Conservation (phyloP, 345 rosid genomes). For the Acer campestre region DNA sequence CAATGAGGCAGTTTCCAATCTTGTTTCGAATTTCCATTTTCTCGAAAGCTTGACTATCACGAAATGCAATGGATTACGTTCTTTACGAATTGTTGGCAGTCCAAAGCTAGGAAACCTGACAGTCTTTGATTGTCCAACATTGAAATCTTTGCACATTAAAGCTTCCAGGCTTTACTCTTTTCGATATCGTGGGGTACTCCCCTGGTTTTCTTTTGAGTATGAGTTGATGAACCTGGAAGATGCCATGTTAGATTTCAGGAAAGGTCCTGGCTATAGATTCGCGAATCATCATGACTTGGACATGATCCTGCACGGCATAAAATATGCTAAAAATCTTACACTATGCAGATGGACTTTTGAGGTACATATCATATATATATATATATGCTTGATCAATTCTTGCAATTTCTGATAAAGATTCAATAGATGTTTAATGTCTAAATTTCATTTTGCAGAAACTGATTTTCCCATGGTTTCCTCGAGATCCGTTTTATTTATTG, state of each 20-base stretch:
- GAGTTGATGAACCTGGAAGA: background rate
- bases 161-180: conserved; percentile 12
- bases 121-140: background rate
- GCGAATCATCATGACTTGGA: background rate
- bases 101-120: conserved; percentile 11
- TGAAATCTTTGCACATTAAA: background rate
- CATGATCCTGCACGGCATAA: background rate
- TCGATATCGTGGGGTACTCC: conserved; percentile 6
- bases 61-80: conserved; percentile 5
- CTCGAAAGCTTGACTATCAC: conserved; percentile 6
- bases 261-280: conserved; percentile 5
- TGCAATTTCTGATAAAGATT: background rate
- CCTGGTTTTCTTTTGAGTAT: conserved; percentile 4
- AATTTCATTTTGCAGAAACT: conserved; percentile 10
- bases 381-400: no score
- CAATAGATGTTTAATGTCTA: background rate
- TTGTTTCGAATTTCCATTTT: background rate
- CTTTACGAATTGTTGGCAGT: background rate
- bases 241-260: conserved; percentile 21
- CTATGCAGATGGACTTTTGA: conserved; percentile 15
- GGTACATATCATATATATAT: background rate
- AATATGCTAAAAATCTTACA: background rate
- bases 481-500: background rate
- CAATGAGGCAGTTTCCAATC: background rate
- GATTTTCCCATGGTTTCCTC: background rate